phyloP scores from a whole-genome alignment of 225 moss, liverwort and hornwort genomes.

The Sphagnum tenellum region DNA sequence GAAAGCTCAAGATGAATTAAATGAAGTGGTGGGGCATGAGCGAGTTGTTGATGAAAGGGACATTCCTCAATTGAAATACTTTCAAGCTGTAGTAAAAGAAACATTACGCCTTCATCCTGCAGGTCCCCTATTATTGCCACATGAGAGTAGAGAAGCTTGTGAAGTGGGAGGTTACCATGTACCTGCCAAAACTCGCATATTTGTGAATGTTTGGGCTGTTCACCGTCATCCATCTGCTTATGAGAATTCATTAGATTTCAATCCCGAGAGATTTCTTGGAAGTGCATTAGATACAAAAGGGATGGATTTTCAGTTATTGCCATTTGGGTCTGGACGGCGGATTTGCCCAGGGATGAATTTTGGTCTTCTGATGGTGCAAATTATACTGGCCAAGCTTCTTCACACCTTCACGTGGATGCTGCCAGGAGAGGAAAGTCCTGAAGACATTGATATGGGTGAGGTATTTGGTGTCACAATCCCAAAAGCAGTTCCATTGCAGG shows the following conservation, averaged over 20 bases:
- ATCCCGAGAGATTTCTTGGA: slow-evolving; percentile 41
- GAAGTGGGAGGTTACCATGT: no score
- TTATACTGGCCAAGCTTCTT: no score
- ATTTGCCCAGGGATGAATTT: slow-evolving; percentile 7
- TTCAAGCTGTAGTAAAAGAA: slow-evolving; percentile 50
- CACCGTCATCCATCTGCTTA: slow-evolving; percentile 16
- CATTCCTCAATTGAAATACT: slow-evolving; percentile 15
- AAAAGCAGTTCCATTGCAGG: no score
- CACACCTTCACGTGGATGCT: no score
- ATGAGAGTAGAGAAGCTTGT: neutral
- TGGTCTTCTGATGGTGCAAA: no score
- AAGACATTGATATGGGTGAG: no score
- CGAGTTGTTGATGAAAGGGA: slow-evolving; percentile 25
- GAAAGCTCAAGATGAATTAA: slow-evolving; percentile 24
- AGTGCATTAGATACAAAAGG: neutral
- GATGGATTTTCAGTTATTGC: neutral
- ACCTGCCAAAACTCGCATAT: neutral
- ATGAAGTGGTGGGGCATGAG: slow-evolving; percentile 16
- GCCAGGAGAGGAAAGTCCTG: no score
- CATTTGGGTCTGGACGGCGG: slow-evolving; percentile 13
- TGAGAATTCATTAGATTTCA: slow-evolving; percentile 26
- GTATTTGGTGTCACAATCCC: no score
- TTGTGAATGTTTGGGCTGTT: slow-evolving; percentile 39
- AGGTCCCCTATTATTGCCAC: slow-evolving; percentile 20
- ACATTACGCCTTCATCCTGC: slow-evolving; percentile 33